Evolutionary conservation across 73 alveolate genomes (phyloP).

Genomic region (Uronychia binucleata): DNA sequence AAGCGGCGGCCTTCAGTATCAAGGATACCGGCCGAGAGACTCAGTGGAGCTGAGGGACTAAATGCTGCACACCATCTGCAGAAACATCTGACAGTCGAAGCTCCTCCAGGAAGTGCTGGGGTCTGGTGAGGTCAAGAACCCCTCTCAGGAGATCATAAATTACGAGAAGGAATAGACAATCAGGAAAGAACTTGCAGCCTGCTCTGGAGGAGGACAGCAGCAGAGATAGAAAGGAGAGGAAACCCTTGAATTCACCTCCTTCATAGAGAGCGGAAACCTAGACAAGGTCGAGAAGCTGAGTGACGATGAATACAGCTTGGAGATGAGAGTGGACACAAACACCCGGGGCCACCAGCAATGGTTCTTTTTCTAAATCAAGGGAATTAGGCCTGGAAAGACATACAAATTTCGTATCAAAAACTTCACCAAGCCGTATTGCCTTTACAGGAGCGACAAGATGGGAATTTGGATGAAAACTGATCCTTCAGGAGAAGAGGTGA

Average conservation of each 20-base stretch:
- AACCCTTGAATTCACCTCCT: conserved; percentile 50
- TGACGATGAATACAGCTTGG: conserved; percentile 72
- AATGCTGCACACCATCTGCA: no score
- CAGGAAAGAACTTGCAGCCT: no score
- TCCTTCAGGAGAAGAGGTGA: background rate
- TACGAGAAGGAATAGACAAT: no score
- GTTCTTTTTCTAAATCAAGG: conserved; percentile 76
- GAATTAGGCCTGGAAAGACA: conserved; percentile 13
- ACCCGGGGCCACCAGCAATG: conserved; percentile 88
- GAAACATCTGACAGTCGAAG: no score
- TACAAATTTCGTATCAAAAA: background rate
- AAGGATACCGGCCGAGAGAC: no score
- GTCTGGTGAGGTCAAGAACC: no score
- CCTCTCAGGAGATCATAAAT: no score
- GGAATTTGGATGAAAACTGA: background rate
- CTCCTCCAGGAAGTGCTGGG: no score
- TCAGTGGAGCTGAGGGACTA: no score
- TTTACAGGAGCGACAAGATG: background rate
- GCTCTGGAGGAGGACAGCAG: no score
- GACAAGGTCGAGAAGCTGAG: conserved; percentile 31
- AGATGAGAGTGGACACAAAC: conserved; percentile 84
- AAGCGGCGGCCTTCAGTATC: no score
- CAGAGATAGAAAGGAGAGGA: no score
- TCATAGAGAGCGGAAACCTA: conserved; percentile 72
- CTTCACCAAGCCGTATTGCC: background rate